These are phyloP conservation scores for Termitomyces sp. DNA, from an alignment of 768 basidiomycete genomes.

Conservation along the genomic window DNA sequence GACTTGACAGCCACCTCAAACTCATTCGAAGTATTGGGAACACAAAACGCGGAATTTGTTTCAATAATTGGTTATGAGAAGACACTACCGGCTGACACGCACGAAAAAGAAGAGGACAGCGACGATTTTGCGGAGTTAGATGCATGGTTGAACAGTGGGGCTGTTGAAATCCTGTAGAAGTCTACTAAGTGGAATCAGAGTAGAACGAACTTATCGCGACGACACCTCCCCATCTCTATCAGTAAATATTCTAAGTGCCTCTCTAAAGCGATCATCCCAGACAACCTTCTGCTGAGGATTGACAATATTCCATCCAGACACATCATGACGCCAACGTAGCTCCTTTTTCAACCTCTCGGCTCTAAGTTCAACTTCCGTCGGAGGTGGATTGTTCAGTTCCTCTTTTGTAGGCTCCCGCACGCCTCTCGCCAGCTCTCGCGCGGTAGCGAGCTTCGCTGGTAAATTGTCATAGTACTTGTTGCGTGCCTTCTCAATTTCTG, in stretches of 20 bases:
- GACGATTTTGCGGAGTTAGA: conserved; percentile 64
- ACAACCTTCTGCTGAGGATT: conserved; percentile 53
- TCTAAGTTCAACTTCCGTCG: conserved; percentile 83
- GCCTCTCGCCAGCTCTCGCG: conserved; percentile 70
- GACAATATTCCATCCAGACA: conserved; percentile 76
- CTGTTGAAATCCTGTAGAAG: conserved; percentile 43
- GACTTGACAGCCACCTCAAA: conserved; percentile 1
- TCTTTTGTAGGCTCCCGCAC: conserved; percentile 82
- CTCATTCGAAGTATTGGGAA: neutral
- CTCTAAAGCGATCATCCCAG: conserved; percentile 75
- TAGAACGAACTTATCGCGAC: conserved; percentile 6
- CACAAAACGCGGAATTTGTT: neutral
- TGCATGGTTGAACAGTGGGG: conserved; percentile 61
- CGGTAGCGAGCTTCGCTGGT: conserved; percentile 56
- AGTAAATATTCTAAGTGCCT: conserved; percentile 55
- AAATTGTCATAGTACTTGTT: conserved; percentile 73
- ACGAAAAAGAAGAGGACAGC: conserved; percentile 15
- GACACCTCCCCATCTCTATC: conserved; percentile 16
- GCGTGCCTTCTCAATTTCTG: conserved; percentile 63
- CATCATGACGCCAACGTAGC: conserved; percentile 73
- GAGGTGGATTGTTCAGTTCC: conserved; percentile 71
- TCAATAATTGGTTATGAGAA: neutral
- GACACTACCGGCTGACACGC: neutral
- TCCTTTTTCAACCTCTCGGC: conserved; percentile 90
- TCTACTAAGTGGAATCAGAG: neutral